Base-by-base conservation (phyloP, 768 basidiomycete species). In the Tylopilus sp. region DNA sequence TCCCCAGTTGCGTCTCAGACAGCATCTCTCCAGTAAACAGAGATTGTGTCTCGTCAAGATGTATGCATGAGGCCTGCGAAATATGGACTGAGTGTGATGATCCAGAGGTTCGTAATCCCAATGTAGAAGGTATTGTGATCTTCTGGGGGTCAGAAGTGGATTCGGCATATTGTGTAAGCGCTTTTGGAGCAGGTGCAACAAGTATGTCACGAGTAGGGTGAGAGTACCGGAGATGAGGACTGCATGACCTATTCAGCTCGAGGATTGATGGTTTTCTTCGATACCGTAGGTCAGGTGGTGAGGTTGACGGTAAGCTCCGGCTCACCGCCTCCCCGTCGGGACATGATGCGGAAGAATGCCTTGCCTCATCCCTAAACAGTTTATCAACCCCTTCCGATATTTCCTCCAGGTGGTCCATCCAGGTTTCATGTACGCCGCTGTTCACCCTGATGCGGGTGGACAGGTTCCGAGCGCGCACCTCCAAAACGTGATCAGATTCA, bases 151-250 rank as follows among this genome's bases (percentile, higher is more conserved):
- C 79, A 23, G 77, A 69, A 4, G 75, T 72, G 10, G 83, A 80
- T 47, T 78, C 83, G 33, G 86, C 75, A 59, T 83, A 88, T 65
- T 88, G 83, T 2, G 89, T 90, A 33, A 91, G 61, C 2, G 89
- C 86, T 35, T 87, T 78, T 2, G 89, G 87, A 9, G 89, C 77
- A 23, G 82, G 86, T 0, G 87, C 70, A 47, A 90, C 69, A 26
- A 88, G 76, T 42, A 76, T 67, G 38, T 74, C 73, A 22, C 84
- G 78, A 40, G 75, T 71, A 47, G 78, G 78, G 41, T 69, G 71
- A 2, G 80, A 79, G 35, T 80, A 75, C 47, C 75, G 75, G 18
- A 88, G 69, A 20, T 79, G 74, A 15, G 64, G 59, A 48, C 47
- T 40, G 41, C 59, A 45, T 53, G 65, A 48, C 56, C 56, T 23